These are phyloP conservation scores for Marvania coccoides DNA, from an alignment of 139 green algal genomes.

Conservation along the genomic window DNA sequence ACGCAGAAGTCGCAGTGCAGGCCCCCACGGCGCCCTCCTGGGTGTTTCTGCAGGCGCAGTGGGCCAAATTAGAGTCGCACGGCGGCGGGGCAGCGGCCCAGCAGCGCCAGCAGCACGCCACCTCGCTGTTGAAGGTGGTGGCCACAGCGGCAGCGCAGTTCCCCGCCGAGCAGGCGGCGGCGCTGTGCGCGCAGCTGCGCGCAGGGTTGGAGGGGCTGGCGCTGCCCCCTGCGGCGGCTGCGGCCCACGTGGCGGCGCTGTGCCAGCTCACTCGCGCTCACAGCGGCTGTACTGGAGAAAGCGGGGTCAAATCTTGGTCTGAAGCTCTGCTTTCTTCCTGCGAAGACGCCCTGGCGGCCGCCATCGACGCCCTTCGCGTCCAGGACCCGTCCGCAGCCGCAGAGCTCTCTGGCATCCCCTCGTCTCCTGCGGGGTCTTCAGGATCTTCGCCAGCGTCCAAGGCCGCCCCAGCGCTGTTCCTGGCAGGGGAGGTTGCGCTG, in stretches of 20 bases:
- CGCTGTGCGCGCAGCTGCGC: constrained; percentile 47
- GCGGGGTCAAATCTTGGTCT: not conserved
- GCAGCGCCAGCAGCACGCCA: constrained; percentile 12
- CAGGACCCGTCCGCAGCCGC: not conserved
- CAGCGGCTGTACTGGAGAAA: too few species aligned
- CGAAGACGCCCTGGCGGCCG: not conserved
- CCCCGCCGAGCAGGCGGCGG: constrained; percentile 33
- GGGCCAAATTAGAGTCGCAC: constrained; percentile 1
- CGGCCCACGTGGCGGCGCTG: constrained; percentile 49
- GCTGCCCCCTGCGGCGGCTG: constrained; percentile 39
- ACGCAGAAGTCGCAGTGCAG: constrained; percentile 46
- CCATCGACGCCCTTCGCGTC: not conserved
- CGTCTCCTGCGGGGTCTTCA: not conserved
- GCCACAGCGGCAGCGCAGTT: constrained; percentile 49
- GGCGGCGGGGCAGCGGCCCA: not conserved
- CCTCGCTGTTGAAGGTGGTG: constrained; percentile 58
- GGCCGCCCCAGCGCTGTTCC: constrained; percentile 46
- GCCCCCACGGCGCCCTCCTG: constrained; percentile 52
- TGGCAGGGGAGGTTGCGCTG: constrained; percentile 53
- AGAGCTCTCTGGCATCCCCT: not conserved
- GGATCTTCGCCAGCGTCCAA: not conserved
- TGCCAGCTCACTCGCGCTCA: constrained; percentile 9
- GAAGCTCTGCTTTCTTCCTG: not conserved
- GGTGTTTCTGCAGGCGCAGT: constrained; percentile 61
- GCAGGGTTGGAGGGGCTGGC: constrained; percentile 42